Conservation (phyloP, 1,284 basidiomycete genomes). For the Naganishia sp. region DNA sequence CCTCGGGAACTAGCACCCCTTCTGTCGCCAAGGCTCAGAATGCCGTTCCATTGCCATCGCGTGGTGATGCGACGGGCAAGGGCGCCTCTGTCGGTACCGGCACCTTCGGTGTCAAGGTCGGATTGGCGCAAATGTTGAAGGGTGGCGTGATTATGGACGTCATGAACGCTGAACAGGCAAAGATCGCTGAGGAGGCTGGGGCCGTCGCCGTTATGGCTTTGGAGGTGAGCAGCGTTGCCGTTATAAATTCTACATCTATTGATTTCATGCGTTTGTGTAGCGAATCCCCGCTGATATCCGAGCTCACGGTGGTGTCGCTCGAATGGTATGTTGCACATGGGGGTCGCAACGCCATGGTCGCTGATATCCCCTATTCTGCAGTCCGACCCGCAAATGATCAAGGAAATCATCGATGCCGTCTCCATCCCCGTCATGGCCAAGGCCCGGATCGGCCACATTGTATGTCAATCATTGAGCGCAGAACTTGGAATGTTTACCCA, state of each 20-base stretch:
- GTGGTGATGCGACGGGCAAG: conserved; percentile 33
- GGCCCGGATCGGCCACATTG: conserved; percentile 79
- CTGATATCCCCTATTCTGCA: conserved; percentile 46
- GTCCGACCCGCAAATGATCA: conserved; percentile 97
- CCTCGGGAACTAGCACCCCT: conserved; percentile 39
- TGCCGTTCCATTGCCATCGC: conserved; percentile 34
- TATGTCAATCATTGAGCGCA: not conserved
- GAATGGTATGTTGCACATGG: conserved; percentile 67
- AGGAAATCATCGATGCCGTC: conserved; percentile 86
- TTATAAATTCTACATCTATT: not conserved
- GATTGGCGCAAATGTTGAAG: conserved; percentile 93
- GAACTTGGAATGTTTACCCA: conserved; percentile 53
- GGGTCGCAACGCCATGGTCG: not conserved
- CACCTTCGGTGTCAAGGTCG: conserved; percentile 90
- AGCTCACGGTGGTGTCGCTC: conserved; percentile 82
- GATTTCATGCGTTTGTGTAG: not conserved
- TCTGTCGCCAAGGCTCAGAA: conserved; percentile 45
- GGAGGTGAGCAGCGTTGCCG: conserved; percentile 30
- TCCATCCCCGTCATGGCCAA: conserved; percentile 70
- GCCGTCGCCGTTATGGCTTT: conserved; percentile 98
- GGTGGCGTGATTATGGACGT: conserved; percentile 93
- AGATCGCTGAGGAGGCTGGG: conserved; percentile 96
- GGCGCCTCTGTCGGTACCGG: conserved; percentile 34
- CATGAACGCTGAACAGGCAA: conserved; percentile 65
- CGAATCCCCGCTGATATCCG: conserved; percentile 95